Percentiles rank a stretch among this genome's conserved stretches.
Conservation (phyloP, 1,284 basidiomycete genomes). For the Cutaneotrichosporon sp. region DNA sequence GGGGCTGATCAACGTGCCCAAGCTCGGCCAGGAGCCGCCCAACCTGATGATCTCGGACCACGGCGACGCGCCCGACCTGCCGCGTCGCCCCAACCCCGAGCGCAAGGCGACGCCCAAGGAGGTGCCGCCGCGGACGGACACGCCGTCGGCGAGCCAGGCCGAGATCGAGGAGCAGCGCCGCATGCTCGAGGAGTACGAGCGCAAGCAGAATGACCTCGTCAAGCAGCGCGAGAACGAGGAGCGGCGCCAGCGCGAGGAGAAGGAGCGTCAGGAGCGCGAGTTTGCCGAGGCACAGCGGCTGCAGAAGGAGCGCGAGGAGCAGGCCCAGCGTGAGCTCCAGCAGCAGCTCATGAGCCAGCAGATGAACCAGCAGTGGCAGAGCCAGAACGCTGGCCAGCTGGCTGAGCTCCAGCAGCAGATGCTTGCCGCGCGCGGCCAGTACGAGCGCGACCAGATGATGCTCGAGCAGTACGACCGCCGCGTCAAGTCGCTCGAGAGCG, state of each 20-base stretch:
- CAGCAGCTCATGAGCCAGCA: constrained; percentile 65
- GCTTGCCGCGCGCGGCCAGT: constrained; percentile 92
- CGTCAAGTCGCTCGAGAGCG: constrained; percentile 94
- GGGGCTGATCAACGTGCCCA: constrained; percentile 92
- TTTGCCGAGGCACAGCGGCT: constrained; percentile 66
- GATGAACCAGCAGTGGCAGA: constrained; percentile 60
- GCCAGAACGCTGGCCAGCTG: constrained; percentile 53
- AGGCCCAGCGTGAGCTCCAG: constrained; percentile 74
- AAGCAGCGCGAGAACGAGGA: constrained; percentile 82
- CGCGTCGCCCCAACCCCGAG: constrained; percentile 71
- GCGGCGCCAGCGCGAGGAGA: constrained; percentile 70
- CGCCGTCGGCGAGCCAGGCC: constrained; percentile 69
- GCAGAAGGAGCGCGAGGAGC: constrained; percentile 79
- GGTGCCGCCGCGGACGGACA: constrained; percentile 58
- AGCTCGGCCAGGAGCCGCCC: constrained; percentile 93
- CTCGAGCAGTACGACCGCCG: constrained; percentile 97
- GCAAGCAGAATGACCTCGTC: constrained; percentile 82
- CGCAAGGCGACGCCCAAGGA: constrained; percentile 62
- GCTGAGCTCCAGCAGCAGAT: constrained; percentile 85
- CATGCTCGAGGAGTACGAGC: constrained; percentile 95
- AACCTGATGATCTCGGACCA: constrained; percentile 62
- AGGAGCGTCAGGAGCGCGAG: constrained; percentile 80
- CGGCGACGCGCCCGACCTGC: constrained; percentile 79
- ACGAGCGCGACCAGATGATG: constrained; percentile 97
- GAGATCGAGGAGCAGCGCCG: constrained; percentile 91